Base-by-base conservation (phyloP, 192 early-diverging fungal genomes). In the Lunasporangiospora selenospora region DNA sequence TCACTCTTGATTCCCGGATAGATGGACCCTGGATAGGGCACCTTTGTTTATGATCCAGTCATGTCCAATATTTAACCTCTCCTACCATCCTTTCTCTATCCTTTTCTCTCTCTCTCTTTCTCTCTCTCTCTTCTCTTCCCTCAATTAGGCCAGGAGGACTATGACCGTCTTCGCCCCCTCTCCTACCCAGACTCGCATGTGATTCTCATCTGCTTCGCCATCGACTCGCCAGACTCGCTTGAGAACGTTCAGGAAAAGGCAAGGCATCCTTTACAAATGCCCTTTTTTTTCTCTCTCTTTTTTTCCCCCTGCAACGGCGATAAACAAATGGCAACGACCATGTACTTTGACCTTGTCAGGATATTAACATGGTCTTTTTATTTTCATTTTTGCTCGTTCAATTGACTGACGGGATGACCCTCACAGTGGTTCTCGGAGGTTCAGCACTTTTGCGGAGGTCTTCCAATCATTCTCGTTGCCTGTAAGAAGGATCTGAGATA, bases 181-280 rank as follows among this genome's bases (percentile, higher is more conserved):
- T 93, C 91, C 29, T 97, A 97, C 70, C 89, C 93, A 4, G 93
- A 93, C 75, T 88, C 92, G 12, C 85, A 95, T 75, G 91, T 94
- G 37, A 90, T 97, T 51, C 77, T 97, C 53, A 91, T 97, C 62
- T 93, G 91, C 76, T 97, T 95, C 62, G 85, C 91, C 40, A 43
- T 97, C 49, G 93, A 90, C 62, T 88, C 90, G 27, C 86, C 86
- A 36, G 86, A 88, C 66, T 91, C 89, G 29, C 87, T 92, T 51
- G 90, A 93, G 38, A 96, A 93, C 75, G 86, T 95, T 26, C 77
- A 80, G 58, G 88, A 91, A 55, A 80, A 82, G 66, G 82, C 78
- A 76, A 29, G n/a, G n/a, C n/a, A n/a, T n/a, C n/a, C n/a, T n/a
- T n/a, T n/a, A n/a, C n/a, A n/a, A n/a, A n/a, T n/a, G n/a, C n/a